Evolutionary conservation across 169 alveolate genomes (phyloP).

Genomic region (Plasmodium fragile): DNA sequence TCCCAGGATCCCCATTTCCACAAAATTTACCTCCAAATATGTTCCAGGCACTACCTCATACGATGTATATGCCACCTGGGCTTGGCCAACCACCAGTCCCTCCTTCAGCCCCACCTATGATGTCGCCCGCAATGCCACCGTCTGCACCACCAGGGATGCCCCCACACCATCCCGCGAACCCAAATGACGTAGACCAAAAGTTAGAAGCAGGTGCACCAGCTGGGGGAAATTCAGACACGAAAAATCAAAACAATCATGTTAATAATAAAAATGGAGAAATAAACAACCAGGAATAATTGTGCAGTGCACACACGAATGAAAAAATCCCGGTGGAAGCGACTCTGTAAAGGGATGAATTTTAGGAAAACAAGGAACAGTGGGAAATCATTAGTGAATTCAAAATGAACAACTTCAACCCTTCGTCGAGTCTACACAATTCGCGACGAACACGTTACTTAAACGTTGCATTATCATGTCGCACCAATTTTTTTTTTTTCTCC

Average conservation of each 20-base stretch:
- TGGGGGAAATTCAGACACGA: background rate
- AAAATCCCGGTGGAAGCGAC: background rate
- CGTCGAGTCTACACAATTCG: background rate
- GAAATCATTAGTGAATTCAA: background rate
- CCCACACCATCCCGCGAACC: background rate
- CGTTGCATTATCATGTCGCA: background rate
- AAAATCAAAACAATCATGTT: background rate
- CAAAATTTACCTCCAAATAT: constrained; percentile 37
- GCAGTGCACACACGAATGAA: background rate
- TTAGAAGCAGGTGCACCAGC: background rate
- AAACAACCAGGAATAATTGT: background rate
- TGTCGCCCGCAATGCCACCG: constrained; percentile 1
- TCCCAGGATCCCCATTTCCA: constrained; percentile 16
- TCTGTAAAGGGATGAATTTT: background rate
- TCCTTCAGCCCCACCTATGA: constrained; percentile 47
- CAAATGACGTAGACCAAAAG: background rate
- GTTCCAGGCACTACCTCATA: constrained; percentile 16
- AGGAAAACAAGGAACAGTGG: background rate
- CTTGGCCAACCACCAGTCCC: constrained; percentile 40
- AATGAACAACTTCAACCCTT: background rate
- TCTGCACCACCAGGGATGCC: constrained; percentile 13
- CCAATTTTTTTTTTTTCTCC: background rate
- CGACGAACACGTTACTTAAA: background rate
- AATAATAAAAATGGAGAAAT: background rate
- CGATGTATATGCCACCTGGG: constrained; percentile 54